Evolutionary conservation across 2,329 filamentous ascomycete species (phyloP).

Genomic region (Stagonosporopsis chrysanthemi): DNA sequence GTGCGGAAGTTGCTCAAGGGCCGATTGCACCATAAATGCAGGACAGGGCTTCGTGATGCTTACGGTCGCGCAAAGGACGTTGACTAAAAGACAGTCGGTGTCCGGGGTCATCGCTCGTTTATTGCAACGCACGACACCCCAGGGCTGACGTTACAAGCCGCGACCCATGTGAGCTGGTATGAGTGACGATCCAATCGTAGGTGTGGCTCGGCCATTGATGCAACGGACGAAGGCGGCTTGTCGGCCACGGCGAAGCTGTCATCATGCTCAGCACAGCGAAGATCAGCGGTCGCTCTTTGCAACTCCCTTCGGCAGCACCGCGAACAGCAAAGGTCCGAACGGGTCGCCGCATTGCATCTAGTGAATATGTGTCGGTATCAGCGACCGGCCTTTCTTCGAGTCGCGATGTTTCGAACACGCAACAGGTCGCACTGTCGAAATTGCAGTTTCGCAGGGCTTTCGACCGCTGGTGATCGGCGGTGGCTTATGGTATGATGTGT

Average conservation of each 20-base stretch:
- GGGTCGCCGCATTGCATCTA: slow-evolving; percentile 2
- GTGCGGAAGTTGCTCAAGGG: background rate
- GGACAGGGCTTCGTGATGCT: slow-evolving; percentile 8
- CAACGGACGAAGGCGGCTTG: slow-evolving; percentile 21
- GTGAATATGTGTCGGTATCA: background rate
- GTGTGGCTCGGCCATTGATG: slow-evolving; percentile 4
- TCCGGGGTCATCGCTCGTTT: slow-evolving; percentile 9
- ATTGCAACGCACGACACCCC: background rate
- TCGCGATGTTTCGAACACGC: background rate
- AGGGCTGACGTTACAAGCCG: slow-evolving; percentile 11
- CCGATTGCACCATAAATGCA: slow-evolving; percentile 3
- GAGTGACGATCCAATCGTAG: slow-evolving; percentile 9
- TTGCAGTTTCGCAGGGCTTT: background rate
- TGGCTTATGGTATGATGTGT: slow-evolving; percentile 11
- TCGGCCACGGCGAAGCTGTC: slow-evolving; percentile 27
- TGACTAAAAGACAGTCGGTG: slow-evolving; percentile 4
- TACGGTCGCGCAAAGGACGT: slow-evolving; percentile 12
- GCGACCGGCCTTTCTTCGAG: background rate
- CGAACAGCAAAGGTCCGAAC: slow-evolving; percentile 6
- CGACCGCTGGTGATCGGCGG: slow-evolving; percentile 9
- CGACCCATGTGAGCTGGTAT: background rate
- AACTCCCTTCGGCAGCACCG: slow-evolving; percentile 5
- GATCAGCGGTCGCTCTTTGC: slow-evolving; percentile 12
- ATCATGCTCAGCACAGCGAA: slow-evolving; percentile 27
- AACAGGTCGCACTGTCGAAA: background rate